These are phyloP conservation scores for Tylopilus sp. DNA, from an alignment of 768 basidiomycete species.

Conservation along the genomic window DNA sequence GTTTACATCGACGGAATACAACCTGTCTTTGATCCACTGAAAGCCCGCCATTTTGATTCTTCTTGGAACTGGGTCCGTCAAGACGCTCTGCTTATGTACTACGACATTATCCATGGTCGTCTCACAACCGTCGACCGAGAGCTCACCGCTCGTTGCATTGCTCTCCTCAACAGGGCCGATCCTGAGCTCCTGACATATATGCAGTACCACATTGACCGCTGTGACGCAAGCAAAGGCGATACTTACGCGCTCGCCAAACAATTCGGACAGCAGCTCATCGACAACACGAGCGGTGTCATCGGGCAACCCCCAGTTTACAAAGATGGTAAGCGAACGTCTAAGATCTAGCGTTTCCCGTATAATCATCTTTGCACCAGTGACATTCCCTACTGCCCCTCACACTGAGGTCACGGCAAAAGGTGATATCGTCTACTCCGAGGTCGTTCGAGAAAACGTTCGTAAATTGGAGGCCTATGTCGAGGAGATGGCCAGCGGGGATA, in stretches of 20 bases:
- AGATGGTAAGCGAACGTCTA: conserved; percentile 64
- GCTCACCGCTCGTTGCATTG: conserved; percentile 95
- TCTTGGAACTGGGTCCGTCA: conserved; percentile 99
- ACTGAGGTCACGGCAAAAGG: conserved; percentile 93
- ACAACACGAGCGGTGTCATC: conserved; percentile 87
- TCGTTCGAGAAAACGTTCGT: conserved; percentile 92
- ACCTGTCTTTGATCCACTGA: conserved; percentile 90
- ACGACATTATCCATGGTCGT: conserved; percentile 96
- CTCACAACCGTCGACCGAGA: conserved; percentile 93
- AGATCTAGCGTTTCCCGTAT: neutral
- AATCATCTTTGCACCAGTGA: conserved; percentile 49
- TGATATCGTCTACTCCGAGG: conserved; percentile 92
- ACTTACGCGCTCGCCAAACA: conserved; percentile 95
- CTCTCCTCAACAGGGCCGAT: conserved; percentile 96
- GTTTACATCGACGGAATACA: conserved; percentile 92
- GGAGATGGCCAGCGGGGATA: conserved; percentile 96
- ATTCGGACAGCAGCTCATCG: conserved; percentile 92
- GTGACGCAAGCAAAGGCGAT: conserved; percentile 78
- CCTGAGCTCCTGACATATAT: conserved; percentile 89
- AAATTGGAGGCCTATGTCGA: conserved; percentile 97
- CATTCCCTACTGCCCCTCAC: conserved; percentile 96
- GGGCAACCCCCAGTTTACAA: conserved; percentile 88
- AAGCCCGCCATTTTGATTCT: conserved; percentile 97
- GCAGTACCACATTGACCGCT: conserved; percentile 90
- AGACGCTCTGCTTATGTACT: conserved; percentile 94